Conservation (phyloP, 495 filamentous ascomycete genomes). For the Penicillium psychrofluorescens region DNA sequence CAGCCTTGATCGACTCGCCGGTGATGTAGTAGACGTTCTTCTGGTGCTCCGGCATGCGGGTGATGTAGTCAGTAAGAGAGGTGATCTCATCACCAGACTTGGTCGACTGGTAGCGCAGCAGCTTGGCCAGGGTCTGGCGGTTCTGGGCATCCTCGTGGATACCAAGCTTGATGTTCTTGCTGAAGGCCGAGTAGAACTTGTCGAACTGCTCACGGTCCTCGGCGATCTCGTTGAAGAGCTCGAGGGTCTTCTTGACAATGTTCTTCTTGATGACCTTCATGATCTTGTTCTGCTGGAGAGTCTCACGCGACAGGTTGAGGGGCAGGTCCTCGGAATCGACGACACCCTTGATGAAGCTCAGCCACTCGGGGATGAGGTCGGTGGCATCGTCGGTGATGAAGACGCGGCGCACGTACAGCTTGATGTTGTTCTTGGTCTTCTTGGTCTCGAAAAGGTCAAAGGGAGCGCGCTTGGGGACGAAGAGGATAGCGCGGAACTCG, state of each 20-base stretch:
- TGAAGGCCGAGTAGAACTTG: constrained; percentile 99
- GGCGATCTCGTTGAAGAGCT: constrained; percentile 96
- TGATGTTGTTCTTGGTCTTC: constrained; percentile 99
- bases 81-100: constrained; percentile 96
- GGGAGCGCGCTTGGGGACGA: constrained; percentile 98
- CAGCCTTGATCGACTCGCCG: constrained; percentile 97
- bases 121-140: constrained; percentile 87
- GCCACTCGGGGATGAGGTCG: constrained; percentile 98
- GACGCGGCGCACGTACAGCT: constrained; percentile 98
- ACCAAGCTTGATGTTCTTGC: constrained; percentile 99
- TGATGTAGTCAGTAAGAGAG: constrained; percentile 92
- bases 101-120: constrained; percentile 96
- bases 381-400: constrained; percentile 99
- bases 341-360: constrained; percentile 98
- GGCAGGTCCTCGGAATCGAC: constrained; percentile 99
- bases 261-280: constrained; percentile 99
- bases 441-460: constrained; percentile 99
- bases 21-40: constrained; percentile 99
- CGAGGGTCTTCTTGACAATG: constrained; percentile 99
- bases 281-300: constrained; percentile 99
- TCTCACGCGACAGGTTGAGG: constrained; percentile 98
- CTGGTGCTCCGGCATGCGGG: constrained; percentile 98
- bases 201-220: constrained; percentile 99
- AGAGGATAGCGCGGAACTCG: constrained; percentile 99
- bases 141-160: constrained; percentile 99